Percentiles rank a stretch among this genome's conserved stretches.
phyloP scores from a whole-genome alignment of 2,329 filamentous ascomycete species.

The Trichophyton rubrum region DNA sequence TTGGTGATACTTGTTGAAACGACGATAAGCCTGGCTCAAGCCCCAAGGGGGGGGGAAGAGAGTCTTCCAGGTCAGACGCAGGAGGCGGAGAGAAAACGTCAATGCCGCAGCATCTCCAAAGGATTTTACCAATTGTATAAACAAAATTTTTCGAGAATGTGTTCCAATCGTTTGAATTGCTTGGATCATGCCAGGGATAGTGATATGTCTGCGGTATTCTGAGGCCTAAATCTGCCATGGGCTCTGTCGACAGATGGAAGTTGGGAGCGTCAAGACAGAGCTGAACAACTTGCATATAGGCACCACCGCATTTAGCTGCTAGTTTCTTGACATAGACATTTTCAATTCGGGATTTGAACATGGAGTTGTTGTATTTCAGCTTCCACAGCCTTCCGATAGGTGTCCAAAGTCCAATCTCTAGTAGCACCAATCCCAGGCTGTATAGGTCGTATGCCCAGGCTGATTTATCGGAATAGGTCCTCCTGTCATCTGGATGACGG shows the following conservation, averaged over 20 bases:
- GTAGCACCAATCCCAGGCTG: slow-evolving; percentile 47
- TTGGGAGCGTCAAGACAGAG: slow-evolving; percentile 49
- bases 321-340: slow-evolving; percentile 50
- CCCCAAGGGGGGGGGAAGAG: slow-evolving; percentile 29
- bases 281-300: slow-evolving; percentile 51
- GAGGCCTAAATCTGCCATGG: slow-evolving; percentile 30
- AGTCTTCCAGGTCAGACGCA: slow-evolving; percentile 31
- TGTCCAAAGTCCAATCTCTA: slow-evolving; percentile 53
- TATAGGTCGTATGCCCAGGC: slow-evolving; percentile 45
- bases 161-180: slow-evolving; percentile 29
- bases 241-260: slow-evolving; percentile 31
- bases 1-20: slow-evolving; percentile 13
- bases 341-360: slow-evolving; percentile 53
- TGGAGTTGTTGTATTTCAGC: slow-evolving; percentile 47
- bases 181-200: slow-evolving; percentile 33
- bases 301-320: slow-evolving; percentile 50
- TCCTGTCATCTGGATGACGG: slow-evolving; percentile 43
- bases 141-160: slow-evolving; percentile 35
- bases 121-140: slow-evolving; percentile 31
- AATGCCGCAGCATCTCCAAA: slow-evolving; percentile 31
- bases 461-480: slow-evolving; percentile 26
- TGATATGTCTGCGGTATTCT: slow-evolving; percentile 30
- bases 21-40: slow-evolving; percentile 16
- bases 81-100: slow-evolving; percentile 31
- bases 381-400: slow-evolving; percentile 52